Conservation (phyloP, 169 alveolate genomes). For the Eimeria sp. region DNA sequence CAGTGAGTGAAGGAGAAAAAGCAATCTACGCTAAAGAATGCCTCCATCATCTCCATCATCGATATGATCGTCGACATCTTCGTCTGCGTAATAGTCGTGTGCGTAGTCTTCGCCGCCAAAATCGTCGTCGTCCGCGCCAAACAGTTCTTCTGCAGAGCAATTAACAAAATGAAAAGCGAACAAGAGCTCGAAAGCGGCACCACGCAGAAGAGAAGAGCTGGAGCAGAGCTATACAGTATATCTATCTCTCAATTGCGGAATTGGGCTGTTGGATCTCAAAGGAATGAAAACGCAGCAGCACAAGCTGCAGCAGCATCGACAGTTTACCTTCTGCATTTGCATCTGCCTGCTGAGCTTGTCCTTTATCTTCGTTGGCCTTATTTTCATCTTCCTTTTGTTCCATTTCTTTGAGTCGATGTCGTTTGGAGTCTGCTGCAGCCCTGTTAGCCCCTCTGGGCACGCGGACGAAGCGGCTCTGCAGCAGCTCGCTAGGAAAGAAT, state of each 20-base stretch:
- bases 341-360: conserved; percentile 9
- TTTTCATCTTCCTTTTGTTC: conserved; percentile 80
- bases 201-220: neutral
- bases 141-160: conserved; percentile 73
- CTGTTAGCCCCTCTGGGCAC: conserved; percentile 36
- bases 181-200: neutral
- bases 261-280: neutral
- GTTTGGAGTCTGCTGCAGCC: conserved; percentile 32
- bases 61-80: conserved; percentile 78
- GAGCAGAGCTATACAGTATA: neutral
- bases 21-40: neutral
- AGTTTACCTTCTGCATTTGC: conserved; percentile 62
- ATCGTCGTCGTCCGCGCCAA: conserved; percentile 76
- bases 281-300: neutral
- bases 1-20: neutral
- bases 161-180: neutral
- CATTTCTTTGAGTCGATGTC: conserved; percentile 78
- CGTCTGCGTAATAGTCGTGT: conserved; percentile 84
- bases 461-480: conserved; percentile 55
- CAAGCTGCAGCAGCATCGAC: neutral
- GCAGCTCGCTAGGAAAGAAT: conserved; percentile 77
- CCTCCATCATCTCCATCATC: conserved; percentile 84
- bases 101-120: conserved; percentile 84
- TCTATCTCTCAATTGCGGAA: no score
- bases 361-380: conserved; percentile 72